A percentile compares a stretch with the other conserved stretches of the same genome.
These are phyloP conservation scores for Trypethelium eluteriae DNA, from an alignment of 495 filamentous ascomycete species.

Conservation along the genomic window DNA sequence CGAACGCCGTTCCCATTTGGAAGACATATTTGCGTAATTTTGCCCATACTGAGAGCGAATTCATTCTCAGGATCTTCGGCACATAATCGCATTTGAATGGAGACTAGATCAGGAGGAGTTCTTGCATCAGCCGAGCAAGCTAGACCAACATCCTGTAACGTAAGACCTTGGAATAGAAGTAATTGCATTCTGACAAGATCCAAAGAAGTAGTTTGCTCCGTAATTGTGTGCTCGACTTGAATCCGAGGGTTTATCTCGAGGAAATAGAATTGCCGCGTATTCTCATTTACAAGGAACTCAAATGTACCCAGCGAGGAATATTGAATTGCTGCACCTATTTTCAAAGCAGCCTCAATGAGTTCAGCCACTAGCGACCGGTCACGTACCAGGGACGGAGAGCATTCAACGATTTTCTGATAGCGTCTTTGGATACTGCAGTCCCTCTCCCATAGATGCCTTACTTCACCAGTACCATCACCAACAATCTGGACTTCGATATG, in stretches of 20 bases:
- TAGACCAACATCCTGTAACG: slow-evolving; percentile 40
- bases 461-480: slow-evolving; percentile 33
- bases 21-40: slow-evolving; percentile 45
- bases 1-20: slow-evolving; percentile 51
- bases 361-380: slow-evolving; percentile 37
- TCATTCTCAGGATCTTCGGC: slow-evolving; percentile 48
- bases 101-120: slow-evolving; percentile 35
- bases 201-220: slow-evolving; percentile 36
- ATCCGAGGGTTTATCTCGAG: slow-evolving; percentile 37
- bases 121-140: slow-evolving; percentile 25
- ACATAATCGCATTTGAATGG: slow-evolving; percentile 52
- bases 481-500: slow-evolving; percentile 39
- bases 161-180: slow-evolving; percentile 45
- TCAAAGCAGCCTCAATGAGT: slow-evolving; percentile 33
- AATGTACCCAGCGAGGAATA: slow-evolving; percentile 38
- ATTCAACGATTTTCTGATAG: slow-evolving; percentile 39
- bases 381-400: slow-evolving; percentile 40
- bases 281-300: slow-evolving; percentile 37
- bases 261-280: slow-evolving; percentile 32
- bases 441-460: slow-evolving; percentile 37
- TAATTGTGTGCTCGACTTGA: slow-evolving; percentile 49
- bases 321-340: slow-evolving; percentile 33
- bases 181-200: slow-evolving; percentile 46
- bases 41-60: slow-evolving; percentile 53
- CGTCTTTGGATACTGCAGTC: slow-evolving; percentile 38